Evolutionary conservation across 768 basidiomycete genomes (phyloP), one percentile per base, ranked within the genome.

Genomic region (Cyclocybe aegerita): DNA sequence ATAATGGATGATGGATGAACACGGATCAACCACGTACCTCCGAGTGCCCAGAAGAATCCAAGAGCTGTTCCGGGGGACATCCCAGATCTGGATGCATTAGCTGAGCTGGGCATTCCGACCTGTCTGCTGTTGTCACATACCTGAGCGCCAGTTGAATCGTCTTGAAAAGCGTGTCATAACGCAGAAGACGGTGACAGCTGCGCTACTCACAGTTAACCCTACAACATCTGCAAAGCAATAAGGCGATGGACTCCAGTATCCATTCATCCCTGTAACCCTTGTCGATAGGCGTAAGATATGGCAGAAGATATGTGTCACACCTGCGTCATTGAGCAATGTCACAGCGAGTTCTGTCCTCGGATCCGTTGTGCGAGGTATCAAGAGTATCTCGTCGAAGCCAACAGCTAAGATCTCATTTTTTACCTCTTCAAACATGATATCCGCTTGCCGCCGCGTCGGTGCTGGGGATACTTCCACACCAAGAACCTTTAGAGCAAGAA

Each of bases 11-110:
- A 43, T 42, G 15, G 11, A 36, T 46, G 15, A 38, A 34, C 9
- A 32, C 29, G 23, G 23, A 23, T 23, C 5, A 5, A 3, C 23
- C 9, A 44, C 65, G 29, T 58, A 84, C 85, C 83, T 62, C 79
- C 81, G 5, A 86, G 67, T 10, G 81, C 78, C 84, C 83, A 88
- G 60, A 88, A 85, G 65, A 90, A 85, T 5, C 88, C 88, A 12
- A 85, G 65, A 0, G 84, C 80, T 7, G 84, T 82, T 4, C 85
- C 85, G 11, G 85, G 78, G 6, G 82, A 77, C 73, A 90, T 84
- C 4, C 86, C 88, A 48, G 76, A 79, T 23, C 84, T 87, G 46
- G 9, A 14, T 45, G 35, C 34, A 4, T 54, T 31, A 29, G 14
- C n/a, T 9, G 52, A 3, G 42, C n/a, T 41, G 23, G 36, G 15